A percentile compares a stretch with the other conserved stretches of the same genome.
phyloP scores from a whole-genome alignment of 805 yeast species.

The Saccharomyces cerevisiae region DNA sequence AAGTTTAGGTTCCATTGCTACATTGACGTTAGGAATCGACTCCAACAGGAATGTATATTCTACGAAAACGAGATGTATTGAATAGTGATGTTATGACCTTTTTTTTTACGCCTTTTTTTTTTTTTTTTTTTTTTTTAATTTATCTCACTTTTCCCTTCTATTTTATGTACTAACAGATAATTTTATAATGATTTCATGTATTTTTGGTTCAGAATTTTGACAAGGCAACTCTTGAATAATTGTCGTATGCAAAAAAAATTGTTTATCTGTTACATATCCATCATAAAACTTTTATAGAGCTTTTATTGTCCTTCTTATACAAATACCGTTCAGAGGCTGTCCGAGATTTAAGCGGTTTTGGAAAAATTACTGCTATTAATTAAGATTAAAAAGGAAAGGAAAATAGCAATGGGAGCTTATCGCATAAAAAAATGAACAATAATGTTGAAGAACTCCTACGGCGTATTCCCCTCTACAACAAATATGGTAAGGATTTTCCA shows the following conservation, averaged over 20 bases:
- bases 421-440: neutral
- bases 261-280: neutral
- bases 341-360: neutral
- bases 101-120: neutral
- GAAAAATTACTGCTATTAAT: neutral
- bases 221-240: neutral
- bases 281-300: no score
- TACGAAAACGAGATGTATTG: slow-evolving; percentile 10
- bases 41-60: slow-evolving; percentile 18
- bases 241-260: neutral
- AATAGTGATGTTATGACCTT: neutral
- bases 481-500: slow-evolving; percentile 19
- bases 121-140: neutral
- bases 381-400: no score
- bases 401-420: neutral
- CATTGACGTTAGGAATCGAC: slow-evolving; percentile 27
- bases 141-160: neutral
- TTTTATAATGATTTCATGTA: neutral
- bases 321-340: neutral
- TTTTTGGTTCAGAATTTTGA: neutral
- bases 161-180: neutral
- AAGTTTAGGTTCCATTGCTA: slow-evolving; percentile 21
- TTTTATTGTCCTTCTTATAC: no score
- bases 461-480: slow-evolving; percentile 18
- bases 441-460: slow-evolving; percentile 12